Percentiles rank a stretch among this genome's conserved stretches.
phyloP scores from a whole-genome alignment of 2,329 filamentous ascomycete genomes.

The Annulohypoxylon truncatum region DNA sequence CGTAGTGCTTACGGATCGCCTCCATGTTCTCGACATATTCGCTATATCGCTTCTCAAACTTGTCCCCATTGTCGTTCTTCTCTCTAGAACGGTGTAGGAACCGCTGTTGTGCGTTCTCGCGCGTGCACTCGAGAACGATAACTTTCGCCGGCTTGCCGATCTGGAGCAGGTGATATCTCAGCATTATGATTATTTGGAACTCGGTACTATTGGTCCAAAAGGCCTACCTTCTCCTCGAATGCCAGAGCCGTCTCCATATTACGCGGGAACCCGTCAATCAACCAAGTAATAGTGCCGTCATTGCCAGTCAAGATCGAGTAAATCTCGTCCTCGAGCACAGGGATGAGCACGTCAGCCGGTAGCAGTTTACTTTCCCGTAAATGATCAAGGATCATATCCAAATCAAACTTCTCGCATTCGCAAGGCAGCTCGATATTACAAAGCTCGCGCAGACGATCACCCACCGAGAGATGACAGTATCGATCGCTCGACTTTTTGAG shows the following conservation, averaged over 20 bases:
- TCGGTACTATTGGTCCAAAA: not conserved
- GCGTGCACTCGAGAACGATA: constrained; percentile 30
- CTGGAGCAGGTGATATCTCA: constrained; percentile 15
- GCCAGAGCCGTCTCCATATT: constrained; percentile 33
- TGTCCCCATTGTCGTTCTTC: constrained; percentile 26
- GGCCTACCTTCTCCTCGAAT: constrained; percentile 37
- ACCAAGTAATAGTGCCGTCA: constrained; percentile 1
- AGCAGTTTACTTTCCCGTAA: constrained; percentile 28
- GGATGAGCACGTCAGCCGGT: constrained; percentile 30
- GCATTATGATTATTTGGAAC: not conserved
- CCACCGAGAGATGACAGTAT: constrained; percentile 36
- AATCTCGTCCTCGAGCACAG: constrained; percentile 31
- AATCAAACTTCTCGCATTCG: not conserved
- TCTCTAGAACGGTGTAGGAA: constrained; percentile 34
- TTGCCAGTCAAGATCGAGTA: not conserved
- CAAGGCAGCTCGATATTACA: not conserved
- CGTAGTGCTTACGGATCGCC: constrained; percentile 30
- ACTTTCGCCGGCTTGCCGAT: constrained; percentile 31
- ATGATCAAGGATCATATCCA: constrained; percentile 18
- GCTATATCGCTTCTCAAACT: constrained; percentile 33
- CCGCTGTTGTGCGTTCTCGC: constrained; percentile 20
- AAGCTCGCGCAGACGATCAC: constrained; percentile 37
- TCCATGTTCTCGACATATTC: constrained; percentile 40
- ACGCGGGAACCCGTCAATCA: constrained; percentile 43
- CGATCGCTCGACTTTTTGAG: not conserved